A percentile compares a stretch with the other conserved stretches of the same genome.
These are phyloP conservation scores for Mycena haematopus DNA, from an alignment of 768 basidiomycete species.

Conservation along the genomic window DNA sequence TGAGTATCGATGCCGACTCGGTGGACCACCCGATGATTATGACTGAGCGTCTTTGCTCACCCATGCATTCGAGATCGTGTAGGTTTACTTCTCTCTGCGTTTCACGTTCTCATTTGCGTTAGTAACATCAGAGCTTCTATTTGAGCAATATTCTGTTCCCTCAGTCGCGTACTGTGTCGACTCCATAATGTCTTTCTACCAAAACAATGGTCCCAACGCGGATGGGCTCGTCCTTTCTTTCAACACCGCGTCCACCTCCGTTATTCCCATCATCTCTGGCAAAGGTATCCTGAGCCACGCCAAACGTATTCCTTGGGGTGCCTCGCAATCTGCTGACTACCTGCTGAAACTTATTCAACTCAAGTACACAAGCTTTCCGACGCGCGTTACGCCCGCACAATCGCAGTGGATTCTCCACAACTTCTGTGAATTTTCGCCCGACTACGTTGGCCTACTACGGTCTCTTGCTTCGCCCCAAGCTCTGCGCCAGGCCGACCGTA, in stretches of 20 bases:
- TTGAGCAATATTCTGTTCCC: slow-evolving; percentile 90
- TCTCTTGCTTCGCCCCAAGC: slow-evolving; percentile 68
- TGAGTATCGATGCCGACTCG: slow-evolving; percentile 79
- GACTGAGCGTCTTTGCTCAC: slow-evolving; percentile 90
- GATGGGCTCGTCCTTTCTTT: slow-evolving; percentile 92
- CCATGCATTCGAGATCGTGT: slow-evolving; percentile 88
- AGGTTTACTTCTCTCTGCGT: slow-evolving; percentile 39
- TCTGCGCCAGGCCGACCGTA: slow-evolving; percentile 68
- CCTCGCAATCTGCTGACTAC: slow-evolving; percentile 88
- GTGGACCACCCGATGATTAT: slow-evolving; percentile 91
- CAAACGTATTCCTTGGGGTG: slow-evolving; percentile 95
- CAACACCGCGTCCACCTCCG: slow-evolving; percentile 89
- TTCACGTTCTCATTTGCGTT: slow-evolving; percentile 12
- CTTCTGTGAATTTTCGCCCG: slow-evolving; percentile 81
- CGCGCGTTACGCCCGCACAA: slow-evolving; percentile 77
- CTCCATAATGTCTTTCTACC: slow-evolving; percentile 90
- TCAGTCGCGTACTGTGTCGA: slow-evolving; percentile 89
- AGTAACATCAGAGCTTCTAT: slow-evolving; percentile 97
- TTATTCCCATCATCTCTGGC: slow-evolving; percentile 87
- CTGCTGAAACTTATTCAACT: slow-evolving; percentile 92
- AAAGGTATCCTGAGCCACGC: slow-evolving; percentile 84
- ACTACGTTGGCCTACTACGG: slow-evolving; percentile 76
- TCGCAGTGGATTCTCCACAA: slow-evolving; percentile 93
- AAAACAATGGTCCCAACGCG: slow-evolving; percentile 63
- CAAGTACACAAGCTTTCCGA: slow-evolving; percentile 94